These are phyloP conservation scores for Lolium multiflorum DNA, from an alignment of 176 grass and related monocot species.

Conservation along the genomic window DNA sequence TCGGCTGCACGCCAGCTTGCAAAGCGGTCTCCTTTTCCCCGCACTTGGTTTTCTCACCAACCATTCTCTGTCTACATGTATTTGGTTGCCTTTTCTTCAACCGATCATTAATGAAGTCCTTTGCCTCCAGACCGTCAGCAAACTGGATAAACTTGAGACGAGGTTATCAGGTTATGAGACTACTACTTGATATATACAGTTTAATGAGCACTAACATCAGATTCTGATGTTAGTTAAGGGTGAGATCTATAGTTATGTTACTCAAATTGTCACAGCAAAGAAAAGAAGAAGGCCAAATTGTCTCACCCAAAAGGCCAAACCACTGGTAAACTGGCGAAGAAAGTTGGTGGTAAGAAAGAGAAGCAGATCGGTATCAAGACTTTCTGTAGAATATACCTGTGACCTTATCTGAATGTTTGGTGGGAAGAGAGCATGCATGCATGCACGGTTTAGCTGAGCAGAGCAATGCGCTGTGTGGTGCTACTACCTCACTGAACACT, in stretches of 20 bases:
- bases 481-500: not conserved
- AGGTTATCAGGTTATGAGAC: not conserved
- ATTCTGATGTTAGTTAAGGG: not conserved
- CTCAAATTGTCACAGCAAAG: not conserved
- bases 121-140: not conserved
- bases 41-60: constrained; percentile 32
- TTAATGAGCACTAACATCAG: not conserved
- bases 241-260: not conserved
- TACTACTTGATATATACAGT: not conserved
- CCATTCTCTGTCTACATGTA: not conserved
- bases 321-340: not conserved
- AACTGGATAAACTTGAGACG: not conserved
- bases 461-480: constrained; percentile 5
- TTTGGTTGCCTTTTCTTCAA: constrained; percentile 7
- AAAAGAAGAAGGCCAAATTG: not conserved
- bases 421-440: constrained; percentile 22
- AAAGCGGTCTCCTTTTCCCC: constrained; percentile 3
- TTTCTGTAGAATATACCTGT: not conserved
- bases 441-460: constrained; percentile 14
- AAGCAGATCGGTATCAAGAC: constrained; percentile 9
- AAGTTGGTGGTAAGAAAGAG: not conserved
- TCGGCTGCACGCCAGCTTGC: constrained; percentile 1
- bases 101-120: not conserved
- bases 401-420: constrained; percentile 30
- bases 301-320: constrained; percentile 8